Evolutionary conservation across 805 yeast genomes (phyloP).

Genomic region (Myxozyma monticola): DNA sequence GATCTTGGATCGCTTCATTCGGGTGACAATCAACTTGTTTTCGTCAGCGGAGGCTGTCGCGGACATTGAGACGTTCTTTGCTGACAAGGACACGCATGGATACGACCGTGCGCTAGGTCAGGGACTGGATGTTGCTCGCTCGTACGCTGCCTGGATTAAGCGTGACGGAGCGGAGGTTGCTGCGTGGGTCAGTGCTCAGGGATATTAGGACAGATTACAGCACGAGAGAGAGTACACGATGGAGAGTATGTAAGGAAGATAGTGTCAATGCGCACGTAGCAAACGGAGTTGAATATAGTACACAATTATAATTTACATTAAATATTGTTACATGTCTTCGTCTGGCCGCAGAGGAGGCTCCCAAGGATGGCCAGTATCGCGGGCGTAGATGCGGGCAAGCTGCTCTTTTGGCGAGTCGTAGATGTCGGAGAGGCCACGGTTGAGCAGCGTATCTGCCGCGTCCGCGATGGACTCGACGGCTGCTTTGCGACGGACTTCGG

Average conservation of each 20-base stretch:
- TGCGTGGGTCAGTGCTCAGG: constrained; percentile 45
- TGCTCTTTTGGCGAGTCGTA: constrained; percentile 62
- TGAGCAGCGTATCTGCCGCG: constrained; percentile 47
- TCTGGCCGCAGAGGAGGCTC: too few relatives aligned
- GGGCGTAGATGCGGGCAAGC: constrained; percentile 47
- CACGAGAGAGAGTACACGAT: too few relatives aligned
- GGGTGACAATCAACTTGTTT: constrained; percentile 40
- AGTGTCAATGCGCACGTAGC: too few relatives aligned
- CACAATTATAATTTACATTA: too few relatives aligned
- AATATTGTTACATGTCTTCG: too few relatives aligned
- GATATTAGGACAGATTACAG: constrained; percentile 22
- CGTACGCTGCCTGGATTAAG: constrained; percentile 52
- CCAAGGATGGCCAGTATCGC: constrained; percentile 46
- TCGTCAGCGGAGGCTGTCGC: constrained; percentile 41
- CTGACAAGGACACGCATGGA: constrained; percentile 50
- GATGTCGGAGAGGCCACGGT: constrained; percentile 45
- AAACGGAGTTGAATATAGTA: too few relatives aligned
- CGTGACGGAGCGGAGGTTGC: constrained; percentile 47
- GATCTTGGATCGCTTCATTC: constrained; percentile 50
- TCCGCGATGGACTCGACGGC: constrained; percentile 49
- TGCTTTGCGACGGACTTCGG: constrained; percentile 33
- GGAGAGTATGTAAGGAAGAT: too few relatives aligned
- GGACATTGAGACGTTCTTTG: constrained; percentile 49
- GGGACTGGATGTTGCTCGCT: constrained; percentile 54
- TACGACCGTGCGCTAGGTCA: constrained; percentile 60